phyloP scores from a whole-genome alignment of 73 alveolate genomes.

The Uronychia binucleata region DNA sequence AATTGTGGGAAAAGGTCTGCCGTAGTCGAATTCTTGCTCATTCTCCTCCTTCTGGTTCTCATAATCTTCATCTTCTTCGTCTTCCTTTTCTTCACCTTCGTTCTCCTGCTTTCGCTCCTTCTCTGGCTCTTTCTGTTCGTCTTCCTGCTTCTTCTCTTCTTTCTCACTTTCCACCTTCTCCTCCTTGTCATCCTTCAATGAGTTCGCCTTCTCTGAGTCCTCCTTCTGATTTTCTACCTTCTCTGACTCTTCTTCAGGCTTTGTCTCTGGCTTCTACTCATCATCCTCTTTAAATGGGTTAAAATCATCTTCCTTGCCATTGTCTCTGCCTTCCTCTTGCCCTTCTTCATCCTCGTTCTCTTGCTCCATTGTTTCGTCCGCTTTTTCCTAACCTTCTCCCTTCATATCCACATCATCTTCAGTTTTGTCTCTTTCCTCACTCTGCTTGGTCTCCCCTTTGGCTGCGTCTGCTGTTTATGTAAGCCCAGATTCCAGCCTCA shows the following conservation, averaged over 20 bases:
- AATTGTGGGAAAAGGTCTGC: background rate
- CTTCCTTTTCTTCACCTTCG: slow-evolving; percentile 9
- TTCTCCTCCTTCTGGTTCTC: too few species aligned
- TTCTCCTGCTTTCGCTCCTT: background rate
- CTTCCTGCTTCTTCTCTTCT: too few species aligned
- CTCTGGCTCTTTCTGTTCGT: too few species aligned
- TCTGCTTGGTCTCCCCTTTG: background rate
- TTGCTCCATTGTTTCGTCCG: background rate
- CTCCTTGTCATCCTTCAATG: too few species aligned
- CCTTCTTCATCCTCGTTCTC: background rate
- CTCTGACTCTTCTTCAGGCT: too few species aligned
- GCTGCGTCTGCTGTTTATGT: background rate
- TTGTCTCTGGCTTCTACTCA: too few species aligned
- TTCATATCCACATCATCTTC: background rate
- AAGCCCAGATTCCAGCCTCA: background rate
- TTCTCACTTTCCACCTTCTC: background rate
- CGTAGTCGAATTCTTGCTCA: too few species aligned
- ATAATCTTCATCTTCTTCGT: slow-evolving; percentile 1
- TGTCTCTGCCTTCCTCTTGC: background rate
- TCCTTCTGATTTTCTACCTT: too few species aligned
- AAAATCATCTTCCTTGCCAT: background rate
- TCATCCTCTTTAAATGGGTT: too few species aligned
- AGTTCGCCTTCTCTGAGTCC: too few species aligned
- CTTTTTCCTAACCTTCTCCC: background rate
- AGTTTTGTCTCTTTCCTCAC: background rate